phyloP scores from a whole-genome alignment of 2,329 filamentous ascomycete genomes.

The Cytospora piceicola region DNA sequence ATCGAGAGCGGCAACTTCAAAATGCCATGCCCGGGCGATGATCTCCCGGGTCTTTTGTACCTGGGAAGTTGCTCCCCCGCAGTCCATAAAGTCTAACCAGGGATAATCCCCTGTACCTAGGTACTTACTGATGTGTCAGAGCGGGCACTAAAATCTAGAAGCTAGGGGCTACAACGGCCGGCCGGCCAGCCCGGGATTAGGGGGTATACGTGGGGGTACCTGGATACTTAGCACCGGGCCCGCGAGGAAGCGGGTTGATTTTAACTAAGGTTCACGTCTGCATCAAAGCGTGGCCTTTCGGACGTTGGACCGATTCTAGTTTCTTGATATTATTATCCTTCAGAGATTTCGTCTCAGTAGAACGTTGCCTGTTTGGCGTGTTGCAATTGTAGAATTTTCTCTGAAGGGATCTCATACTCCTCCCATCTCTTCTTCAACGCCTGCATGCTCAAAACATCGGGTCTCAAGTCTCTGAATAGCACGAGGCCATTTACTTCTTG shows the following conservation, averaged over 20 bases:
- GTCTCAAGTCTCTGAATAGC: background rate
- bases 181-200: background rate
- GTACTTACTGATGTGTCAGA: conserved; percentile 4
- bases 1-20: background rate
- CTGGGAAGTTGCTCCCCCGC: conserved; percentile 16
- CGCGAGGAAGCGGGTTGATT: background rate
- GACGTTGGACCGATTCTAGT: background rate
- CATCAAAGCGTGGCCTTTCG: background rate
- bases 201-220: background rate
- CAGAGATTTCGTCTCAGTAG: background rate
- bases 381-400: background rate
- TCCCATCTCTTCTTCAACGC: background rate
- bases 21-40: conserved; percentile 15
- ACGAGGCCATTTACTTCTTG: conserved; percentile 63
- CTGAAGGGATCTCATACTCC: background rate
- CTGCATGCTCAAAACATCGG: background rate
- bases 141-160: conserved; percentile 1
- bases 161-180: background rate
- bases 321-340: background rate
- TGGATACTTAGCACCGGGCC: background rate
- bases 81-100: conserved; percentile 5
- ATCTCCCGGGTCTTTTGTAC: conserved; percentile 4
- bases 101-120: conserved; percentile 13
- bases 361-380: background rate
- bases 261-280: background rate